Evolutionary conservation across 306 rosid genomes (phyloP).

Genomic region (Heteromeles arbutifolia): DNA sequence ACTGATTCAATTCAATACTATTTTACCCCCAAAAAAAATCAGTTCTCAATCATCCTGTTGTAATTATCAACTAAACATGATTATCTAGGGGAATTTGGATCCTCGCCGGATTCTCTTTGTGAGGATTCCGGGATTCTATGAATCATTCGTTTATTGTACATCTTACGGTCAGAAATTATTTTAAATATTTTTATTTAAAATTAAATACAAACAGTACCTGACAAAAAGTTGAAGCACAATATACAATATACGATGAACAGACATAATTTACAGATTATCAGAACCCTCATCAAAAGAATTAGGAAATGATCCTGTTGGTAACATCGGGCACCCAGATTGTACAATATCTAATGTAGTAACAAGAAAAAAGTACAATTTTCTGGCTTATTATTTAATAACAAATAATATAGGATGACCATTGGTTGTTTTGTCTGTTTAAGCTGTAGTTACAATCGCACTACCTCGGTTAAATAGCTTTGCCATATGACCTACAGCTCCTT

Average conservation of each 20-base stretch:
- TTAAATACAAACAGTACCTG: no score
- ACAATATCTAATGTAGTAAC: background rate
- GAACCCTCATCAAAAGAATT: no score
- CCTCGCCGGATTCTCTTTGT: no score
- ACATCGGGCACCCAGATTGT: background rate
- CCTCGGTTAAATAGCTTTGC: conserved; percentile 43
- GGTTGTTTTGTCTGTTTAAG: conserved; percentile 25
- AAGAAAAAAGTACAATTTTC: background rate
- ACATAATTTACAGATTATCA: fast-evolving
- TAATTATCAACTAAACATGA: background rate
- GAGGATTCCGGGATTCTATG: fast-evolving
- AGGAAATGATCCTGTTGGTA: no score
- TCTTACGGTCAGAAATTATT: no score
- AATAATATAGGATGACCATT: background rate
- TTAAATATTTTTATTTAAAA: no score
- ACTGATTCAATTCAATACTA: background rate
- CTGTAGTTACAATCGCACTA: conserved; percentile 7
- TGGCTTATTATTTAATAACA: background rate
- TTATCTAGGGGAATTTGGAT: background rate
- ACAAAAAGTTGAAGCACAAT: no score
- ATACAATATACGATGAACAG: fast-evolving
- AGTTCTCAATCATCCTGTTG: background rate
- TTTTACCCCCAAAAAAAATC: background rate
- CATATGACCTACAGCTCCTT: conserved; percentile 33
- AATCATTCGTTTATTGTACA: no score